Evolutionary conservation across 2,329 filamentous ascomycete species (phyloP).

Genomic region (Pyrenophora seminiperda): DNA sequence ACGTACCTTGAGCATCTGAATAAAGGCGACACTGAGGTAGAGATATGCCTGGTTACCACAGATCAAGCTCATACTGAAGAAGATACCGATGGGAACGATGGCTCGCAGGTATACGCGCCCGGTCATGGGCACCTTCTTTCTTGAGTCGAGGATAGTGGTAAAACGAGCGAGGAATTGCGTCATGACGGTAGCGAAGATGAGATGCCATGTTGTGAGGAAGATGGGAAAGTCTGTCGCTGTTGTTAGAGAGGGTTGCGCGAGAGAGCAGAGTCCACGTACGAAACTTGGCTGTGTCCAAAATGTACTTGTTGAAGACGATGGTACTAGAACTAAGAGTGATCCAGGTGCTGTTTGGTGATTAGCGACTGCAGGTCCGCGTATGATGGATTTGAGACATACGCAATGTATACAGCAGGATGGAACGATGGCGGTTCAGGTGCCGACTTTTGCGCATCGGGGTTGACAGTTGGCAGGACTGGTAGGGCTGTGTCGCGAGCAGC

Average conservation of each 20-base stretch:
- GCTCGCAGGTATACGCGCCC: slow-evolving; percentile 89
- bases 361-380: slow-evolving; percentile 18
- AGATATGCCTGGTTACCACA: slow-evolving; percentile 96
- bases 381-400: slow-evolving; percentile 58
- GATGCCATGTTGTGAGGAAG: slow-evolving; percentile 87
- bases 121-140: slow-evolving; percentile 97
- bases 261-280: slow-evolving; percentile 59
- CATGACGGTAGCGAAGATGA: slow-evolving; percentile 89
- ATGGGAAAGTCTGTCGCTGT: slow-evolving; percentile 54
- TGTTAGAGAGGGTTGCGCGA: slow-evolving; percentile 34
- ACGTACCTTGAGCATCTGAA: slow-evolving; percentile 95
- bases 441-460: slow-evolving; percentile 74
- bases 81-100: slow-evolving; percentile 91
- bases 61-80: slow-evolving; percentile 95
- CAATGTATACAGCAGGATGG: slow-evolving; percentile 86
- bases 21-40: slow-evolving; percentile 94
- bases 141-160: slow-evolving; percentile 86
- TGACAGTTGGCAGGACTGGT: slow-evolving; percentile 78
- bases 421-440: slow-evolving; percentile 63
- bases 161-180: slow-evolving; percentile 92
- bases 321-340: slow-evolving; percentile 90
- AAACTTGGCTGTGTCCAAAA: slow-evolving; percentile 84
- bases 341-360: slow-evolving; percentile 69
- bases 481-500: slow-evolving; percentile 64
- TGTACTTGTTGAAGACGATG: slow-evolving; percentile 99